Conservation (phyloP, 1,284 basidiomycete genomes). For the Ceratorhiza oryzae-sativae region DNA sequence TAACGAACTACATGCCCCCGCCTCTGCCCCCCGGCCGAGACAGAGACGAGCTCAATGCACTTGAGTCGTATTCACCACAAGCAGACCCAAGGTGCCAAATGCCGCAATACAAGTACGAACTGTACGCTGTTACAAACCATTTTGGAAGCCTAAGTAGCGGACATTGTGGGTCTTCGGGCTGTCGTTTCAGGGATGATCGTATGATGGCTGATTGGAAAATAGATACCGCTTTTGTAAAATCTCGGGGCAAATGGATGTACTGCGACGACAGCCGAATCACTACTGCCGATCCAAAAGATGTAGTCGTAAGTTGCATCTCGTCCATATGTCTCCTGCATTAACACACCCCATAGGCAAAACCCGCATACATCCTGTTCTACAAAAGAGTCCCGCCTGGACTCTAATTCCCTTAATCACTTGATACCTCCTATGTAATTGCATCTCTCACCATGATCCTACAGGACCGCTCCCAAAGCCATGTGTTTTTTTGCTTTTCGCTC, state of each 20-base stretch:
- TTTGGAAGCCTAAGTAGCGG: constrained; percentile 89
- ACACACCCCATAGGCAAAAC: constrained; percentile 65
- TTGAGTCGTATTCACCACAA: constrained; percentile 52
- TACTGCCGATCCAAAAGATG: constrained; percentile 72
- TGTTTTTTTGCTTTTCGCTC: too few species aligned
- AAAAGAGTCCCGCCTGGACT: constrained; percentile 60
- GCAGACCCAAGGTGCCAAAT: constrained; percentile 81
- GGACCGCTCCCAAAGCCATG: neutral
- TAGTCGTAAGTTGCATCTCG: constrained; percentile 73
- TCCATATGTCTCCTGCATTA: constrained; percentile 39
- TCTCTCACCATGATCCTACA: constrained; percentile 6
- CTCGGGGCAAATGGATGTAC: constrained; percentile 81
- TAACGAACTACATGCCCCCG: constrained; percentile 90
- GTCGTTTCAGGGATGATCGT: too few species aligned
- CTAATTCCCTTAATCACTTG: constrained; percentile 13
- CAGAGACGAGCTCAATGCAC: constrained; percentile 53
- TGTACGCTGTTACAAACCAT: constrained; percentile 93
- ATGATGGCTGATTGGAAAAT: neutral
- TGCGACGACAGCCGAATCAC: constrained; percentile 86
- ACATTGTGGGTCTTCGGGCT: constrained; percentile 87
- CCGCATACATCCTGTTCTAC: constrained; percentile 88
- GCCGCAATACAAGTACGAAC: constrained; percentile 86
- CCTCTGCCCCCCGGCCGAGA: constrained; percentile 71
- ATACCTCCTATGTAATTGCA: constrained; percentile 25
- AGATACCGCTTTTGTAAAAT: constrained; percentile 88